Evolutionary conservation across 352 stramenopile species (phyloP), one percentile per base, ranked within the genome.

Genomic region (Pythium guiyangense): DNA sequence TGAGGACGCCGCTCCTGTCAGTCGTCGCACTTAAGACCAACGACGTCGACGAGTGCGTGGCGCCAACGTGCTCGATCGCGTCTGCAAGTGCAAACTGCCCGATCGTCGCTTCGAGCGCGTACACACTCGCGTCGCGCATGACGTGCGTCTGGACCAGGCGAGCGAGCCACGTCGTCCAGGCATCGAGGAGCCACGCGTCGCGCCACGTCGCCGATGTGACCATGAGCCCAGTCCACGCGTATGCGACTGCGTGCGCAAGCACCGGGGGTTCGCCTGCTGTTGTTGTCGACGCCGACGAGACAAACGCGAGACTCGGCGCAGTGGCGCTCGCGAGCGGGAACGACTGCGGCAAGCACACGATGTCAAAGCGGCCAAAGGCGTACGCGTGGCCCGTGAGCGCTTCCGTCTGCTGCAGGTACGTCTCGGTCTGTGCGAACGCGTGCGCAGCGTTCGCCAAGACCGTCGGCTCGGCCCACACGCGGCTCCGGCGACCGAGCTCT

Each of bases 111-210:
- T 42, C 9, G 10, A 42, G 35, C 2, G 9, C 35, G 14, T 18
- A 42, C 35, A 59, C 60, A 31, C 69, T 64, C 6, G 65, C 65
- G 40, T 78, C n/a, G n/a, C n/a, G 63, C 2, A 60, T 52, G 50
- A 79, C 81, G 3, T 60, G 67, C 1, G 73, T 77, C 79, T 97
- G 96, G 55, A 99, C 98, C 63, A 98, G 97, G 37, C 96, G 82
- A 70, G 99, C 86, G 14, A 98, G 81, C 82, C 96, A 99, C 57
- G 97, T 88, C 1, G 97, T 99, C 92, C 92, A 98, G 15, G 94
- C 95, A 64, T 99, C 97, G 65, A 99, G 99, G 11, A 99, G 71
- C 96, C 94, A 98, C 66, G 98, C 98, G 65, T 98, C 85, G 18
- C 85, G 83, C 83, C 86, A 99, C 48, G 86, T 97, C 49, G 76